phyloP scores from a whole-genome alignment of 2,329 filamentous ascomycete genomes.

The Beauveria caledonica region DNA sequence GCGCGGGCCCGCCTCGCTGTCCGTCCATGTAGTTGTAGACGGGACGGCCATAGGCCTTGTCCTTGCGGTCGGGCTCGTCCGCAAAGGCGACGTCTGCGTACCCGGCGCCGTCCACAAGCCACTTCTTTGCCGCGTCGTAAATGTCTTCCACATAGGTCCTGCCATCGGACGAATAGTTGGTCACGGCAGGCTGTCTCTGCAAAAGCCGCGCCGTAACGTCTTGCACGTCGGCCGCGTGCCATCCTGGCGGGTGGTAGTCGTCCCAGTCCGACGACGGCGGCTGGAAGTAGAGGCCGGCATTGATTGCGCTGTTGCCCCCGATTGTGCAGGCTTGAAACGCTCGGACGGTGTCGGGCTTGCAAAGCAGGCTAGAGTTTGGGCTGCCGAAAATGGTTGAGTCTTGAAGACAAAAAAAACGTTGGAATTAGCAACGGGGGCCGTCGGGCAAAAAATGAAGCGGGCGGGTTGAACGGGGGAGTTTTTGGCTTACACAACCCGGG shows the following conservation, averaged over 20 bases:
- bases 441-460: neutral
- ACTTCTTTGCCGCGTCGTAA: slow-evolving; percentile 37
- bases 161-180: slow-evolving; percentile 35
- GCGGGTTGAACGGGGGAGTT: slow-evolving; percentile 11
- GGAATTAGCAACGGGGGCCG: neutral
- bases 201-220: slow-evolving; percentile 37
- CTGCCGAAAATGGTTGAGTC: slow-evolving; percentile 41
- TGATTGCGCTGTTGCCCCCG: slow-evolving; percentile 45
- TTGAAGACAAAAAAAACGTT: slow-evolving; percentile 6
- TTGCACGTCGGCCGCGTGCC: slow-evolving; percentile 42
- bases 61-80: slow-evolving; percentile 35
- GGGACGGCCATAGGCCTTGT: slow-evolving; percentile 39
- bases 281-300: slow-evolving; percentile 45
- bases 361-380: slow-evolving; percentile 30
- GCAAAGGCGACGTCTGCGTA: slow-evolving; percentile 41
- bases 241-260: slow-evolving; percentile 38
- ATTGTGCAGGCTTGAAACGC: slow-evolving; percentile 42
- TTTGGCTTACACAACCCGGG: slow-evolving; percentile 35
- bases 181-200: slow-evolving; percentile 33
- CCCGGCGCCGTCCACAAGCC: slow-evolving; percentile 41
- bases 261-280: slow-evolving; percentile 46
- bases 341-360: slow-evolving; percentile 28
- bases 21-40: slow-evolving; percentile 40
- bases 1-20: slow-evolving; percentile 39
- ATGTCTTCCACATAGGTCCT: slow-evolving; percentile 39